Conservation (phyloP, 768 basidiomycete genomes). For the Podaxis carcinomalis region DNA sequence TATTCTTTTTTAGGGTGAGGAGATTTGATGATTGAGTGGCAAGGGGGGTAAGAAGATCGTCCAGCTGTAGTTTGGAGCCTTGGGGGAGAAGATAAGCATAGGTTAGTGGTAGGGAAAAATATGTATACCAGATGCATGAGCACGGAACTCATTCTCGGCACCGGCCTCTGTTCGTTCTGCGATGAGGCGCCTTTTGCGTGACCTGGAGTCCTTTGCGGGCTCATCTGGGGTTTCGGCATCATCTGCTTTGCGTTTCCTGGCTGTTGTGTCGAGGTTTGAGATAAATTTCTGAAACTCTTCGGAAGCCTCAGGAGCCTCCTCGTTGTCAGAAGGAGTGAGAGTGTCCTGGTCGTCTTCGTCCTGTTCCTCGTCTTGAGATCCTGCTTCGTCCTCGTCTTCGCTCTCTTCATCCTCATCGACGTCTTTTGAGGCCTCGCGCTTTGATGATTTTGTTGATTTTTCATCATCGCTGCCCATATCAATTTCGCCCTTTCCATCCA, state of each 20-base stretch:
- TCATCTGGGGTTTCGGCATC: slow-evolving; percentile 18
- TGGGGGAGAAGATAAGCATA: neutral
- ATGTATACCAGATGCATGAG: slow-evolving; percentile 42
- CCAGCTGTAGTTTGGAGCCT: slow-evolving; percentile 61
- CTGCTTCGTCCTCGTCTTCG: slow-evolving; percentile 21
- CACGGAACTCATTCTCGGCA: slow-evolving; percentile 76
- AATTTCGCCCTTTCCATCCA: slow-evolving; percentile 58
- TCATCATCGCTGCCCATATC: slow-evolving; percentile 37
- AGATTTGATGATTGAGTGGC: slow-evolving; percentile 60
- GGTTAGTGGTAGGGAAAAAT: neutral
- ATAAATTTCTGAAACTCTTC: slow-evolving; percentile 72
- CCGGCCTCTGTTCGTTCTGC: slow-evolving; percentile 76
- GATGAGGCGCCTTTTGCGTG: slow-evolving; percentile 56
- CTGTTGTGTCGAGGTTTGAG: slow-evolving; percentile 52
- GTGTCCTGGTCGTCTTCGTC: slow-evolving; percentile 27
- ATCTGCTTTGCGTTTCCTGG: slow-evolving; percentile 69
- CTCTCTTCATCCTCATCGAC: slow-evolving; percentile 7
- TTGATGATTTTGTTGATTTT: slow-evolving; percentile 23
- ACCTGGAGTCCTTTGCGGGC: slow-evolving; percentile 18
- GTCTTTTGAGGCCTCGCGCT: slow-evolving; percentile 12
- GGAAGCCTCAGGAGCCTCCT: slow-evolving; percentile 48
- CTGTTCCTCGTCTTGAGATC: slow-evolving; percentile 29
- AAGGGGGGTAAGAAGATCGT: slow-evolving; percentile 75
- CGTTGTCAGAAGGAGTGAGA: slow-evolving; percentile 45
- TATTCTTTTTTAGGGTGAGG: slow-evolving; percentile 63